A percentile compares a stretch with the other conserved stretches of the same genome.
These are phyloP conservation scores for Pseudogymnoascus sp. DNA, from an alignment of 2,329 filamentous ascomycete genomes.

Conservation along the genomic window DNA sequence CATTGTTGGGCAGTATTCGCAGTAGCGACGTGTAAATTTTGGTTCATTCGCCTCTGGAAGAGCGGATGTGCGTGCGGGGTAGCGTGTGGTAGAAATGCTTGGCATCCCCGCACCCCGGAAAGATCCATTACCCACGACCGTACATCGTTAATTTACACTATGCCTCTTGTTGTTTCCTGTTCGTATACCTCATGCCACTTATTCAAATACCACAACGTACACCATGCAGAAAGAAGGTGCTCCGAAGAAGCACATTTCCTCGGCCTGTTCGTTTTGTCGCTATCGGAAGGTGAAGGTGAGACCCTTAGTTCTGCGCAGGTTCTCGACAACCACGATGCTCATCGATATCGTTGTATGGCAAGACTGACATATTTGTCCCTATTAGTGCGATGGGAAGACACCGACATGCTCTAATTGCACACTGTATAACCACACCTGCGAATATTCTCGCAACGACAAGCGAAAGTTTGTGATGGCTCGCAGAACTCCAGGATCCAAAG, in stretches of 20 bases:
- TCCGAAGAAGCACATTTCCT: slow-evolving; percentile 1
- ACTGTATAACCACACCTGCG: neutral
- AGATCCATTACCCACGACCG: neutral
- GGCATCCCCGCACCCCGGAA: neutral
- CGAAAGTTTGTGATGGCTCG: neutral
- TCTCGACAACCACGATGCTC: neutral
- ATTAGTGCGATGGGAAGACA: neutral
- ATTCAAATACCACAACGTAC: neutral
- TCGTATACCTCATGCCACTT: neutral
- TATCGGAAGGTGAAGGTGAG: neutral
- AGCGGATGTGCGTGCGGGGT: neutral
- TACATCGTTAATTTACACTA: neutral
- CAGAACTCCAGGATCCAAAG: neutral
- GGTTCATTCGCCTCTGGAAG: neutral
- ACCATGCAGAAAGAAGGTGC: neutral
- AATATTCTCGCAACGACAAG: neutral
- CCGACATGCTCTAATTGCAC: slow-evolving; percentile 2
- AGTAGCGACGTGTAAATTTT: neutral
- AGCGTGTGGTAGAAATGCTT: neutral
- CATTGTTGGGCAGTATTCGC: neutral
- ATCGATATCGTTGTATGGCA: neutral
- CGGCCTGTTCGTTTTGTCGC: neutral
- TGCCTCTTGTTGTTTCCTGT: neutral
- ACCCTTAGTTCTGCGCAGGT: neutral
- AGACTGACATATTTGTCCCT: neutral